phyloP scores from a whole-genome alignment of 2,329 filamentous ascomycete species.

The Bipolaris sorokiniana region DNA sequence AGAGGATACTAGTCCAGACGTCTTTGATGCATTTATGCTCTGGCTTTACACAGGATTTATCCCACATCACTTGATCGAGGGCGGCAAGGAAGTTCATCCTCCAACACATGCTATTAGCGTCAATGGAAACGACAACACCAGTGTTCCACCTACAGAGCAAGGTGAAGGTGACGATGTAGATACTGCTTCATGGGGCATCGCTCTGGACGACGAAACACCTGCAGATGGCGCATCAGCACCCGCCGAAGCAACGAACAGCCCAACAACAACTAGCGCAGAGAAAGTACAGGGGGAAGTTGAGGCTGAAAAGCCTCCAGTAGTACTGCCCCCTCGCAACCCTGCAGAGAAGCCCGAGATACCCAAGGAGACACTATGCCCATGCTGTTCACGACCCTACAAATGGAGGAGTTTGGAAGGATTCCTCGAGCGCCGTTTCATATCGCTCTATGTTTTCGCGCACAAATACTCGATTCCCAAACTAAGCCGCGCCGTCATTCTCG shows the following conservation, averaged over 20 bases:
- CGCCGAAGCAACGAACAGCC: conserved; percentile 18
- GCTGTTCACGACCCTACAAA: conserved; percentile 46
- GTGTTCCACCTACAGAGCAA: conserved; percentile 12
- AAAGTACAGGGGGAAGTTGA: conserved; percentile 41
- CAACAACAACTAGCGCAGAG: conserved; percentile 30
- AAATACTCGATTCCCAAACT: conserved; percentile 43
- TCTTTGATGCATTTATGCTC: conserved; percentile 48
- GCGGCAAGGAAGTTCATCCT: conserved; percentile 40
- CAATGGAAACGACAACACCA: conserved; percentile 23
- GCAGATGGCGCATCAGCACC: conserved; percentile 16
- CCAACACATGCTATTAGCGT: conserved; percentile 37
- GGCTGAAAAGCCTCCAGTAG: conserved; percentile 29
- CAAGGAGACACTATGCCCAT: conserved; percentile 45
- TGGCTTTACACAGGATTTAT: conserved; percentile 48
- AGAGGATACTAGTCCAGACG: conserved; percentile 43
- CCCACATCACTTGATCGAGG: conserved; percentile 47
- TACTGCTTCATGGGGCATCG: conserved; percentile 44
- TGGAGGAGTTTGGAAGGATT: conserved; percentile 48
- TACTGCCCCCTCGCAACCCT: conserved; percentile 37
- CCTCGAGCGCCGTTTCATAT: conserved; percentile 45
- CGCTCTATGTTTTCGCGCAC: conserved; percentile 44
- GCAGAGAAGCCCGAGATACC: conserved; percentile 44
- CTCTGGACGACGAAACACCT: conserved; percentile 40
- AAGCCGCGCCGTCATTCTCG: conserved; percentile 40
- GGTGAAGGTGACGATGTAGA: conserved; percentile 43